These are phyloP conservation scores for Trichoderma koningiopsis DNA, from an alignment of 2,329 filamentous ascomycete species.

Conservation along the genomic window DNA sequence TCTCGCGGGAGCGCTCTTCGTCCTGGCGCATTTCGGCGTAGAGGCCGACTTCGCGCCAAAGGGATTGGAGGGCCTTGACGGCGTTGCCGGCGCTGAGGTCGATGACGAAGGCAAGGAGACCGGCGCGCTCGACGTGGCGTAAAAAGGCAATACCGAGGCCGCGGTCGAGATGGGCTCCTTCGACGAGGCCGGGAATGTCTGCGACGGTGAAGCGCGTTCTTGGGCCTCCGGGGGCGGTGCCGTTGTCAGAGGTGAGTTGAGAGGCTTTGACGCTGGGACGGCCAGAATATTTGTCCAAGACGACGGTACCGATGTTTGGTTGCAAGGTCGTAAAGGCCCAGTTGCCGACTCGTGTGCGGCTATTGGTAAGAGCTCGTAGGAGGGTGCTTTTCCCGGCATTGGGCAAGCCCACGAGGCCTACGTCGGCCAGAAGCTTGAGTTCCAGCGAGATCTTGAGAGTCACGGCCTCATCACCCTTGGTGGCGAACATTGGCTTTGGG, in stretches of 20 bases:
- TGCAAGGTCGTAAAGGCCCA: slow-evolving; percentile 98
- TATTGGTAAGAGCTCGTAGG: slow-evolving; percentile 82
- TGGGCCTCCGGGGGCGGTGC: slow-evolving; percentile 47
- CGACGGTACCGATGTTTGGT: slow-evolving; percentile 93
- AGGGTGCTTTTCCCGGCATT: slow-evolving; percentile 97
- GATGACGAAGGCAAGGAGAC: slow-evolving; percentile 90
- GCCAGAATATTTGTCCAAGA: slow-evolving; percentile 84
- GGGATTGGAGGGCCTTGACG: slow-evolving; percentile 71
- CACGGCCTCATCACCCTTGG: slow-evolving; percentile 78
- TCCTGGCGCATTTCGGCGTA: slow-evolving; percentile 81
- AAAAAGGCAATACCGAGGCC: slow-evolving; percentile 91
- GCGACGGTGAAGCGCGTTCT: slow-evolving; percentile 88
- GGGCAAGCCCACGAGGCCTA: slow-evolving; percentile 90
- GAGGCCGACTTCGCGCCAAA: slow-evolving; percentile 89
- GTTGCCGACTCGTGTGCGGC: slow-evolving; percentile 82
- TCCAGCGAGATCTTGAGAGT: slow-evolving; percentile 82
- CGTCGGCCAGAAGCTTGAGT: slow-evolving; percentile 91
- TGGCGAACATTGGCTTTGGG: slow-evolving; percentile 81
- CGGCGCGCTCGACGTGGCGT: slow-evolving; percentile 89
- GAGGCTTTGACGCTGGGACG: slow-evolving; percentile 58
- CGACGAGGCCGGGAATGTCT: slow-evolving; percentile 91
- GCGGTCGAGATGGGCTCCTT: slow-evolving; percentile 88
- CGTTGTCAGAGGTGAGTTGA: slow-evolving; percentile 43
- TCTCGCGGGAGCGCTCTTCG: slow-evolving; percentile 66
- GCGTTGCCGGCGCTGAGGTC: slow-evolving; percentile 82